phyloP scores from a whole-genome alignment of 345 rosid species.

The Jatropha curcas region DNA sequence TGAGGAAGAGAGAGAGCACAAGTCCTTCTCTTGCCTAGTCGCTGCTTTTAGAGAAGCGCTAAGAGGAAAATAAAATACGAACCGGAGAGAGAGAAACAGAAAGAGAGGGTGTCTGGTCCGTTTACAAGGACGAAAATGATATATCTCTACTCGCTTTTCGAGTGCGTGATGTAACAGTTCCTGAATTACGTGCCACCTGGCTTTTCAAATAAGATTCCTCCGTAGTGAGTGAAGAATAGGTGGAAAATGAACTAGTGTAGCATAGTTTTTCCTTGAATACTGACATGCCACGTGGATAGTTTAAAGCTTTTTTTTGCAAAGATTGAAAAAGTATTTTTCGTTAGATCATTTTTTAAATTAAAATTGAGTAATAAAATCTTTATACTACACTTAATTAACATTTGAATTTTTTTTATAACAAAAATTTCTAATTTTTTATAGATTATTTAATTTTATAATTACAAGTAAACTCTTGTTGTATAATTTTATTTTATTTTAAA shows the following conservation, averaged over 20 bases:
- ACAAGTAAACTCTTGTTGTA: too few species aligned
- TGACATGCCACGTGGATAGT: background rate
- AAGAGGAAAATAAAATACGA: background rate
- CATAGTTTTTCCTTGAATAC: background rate
- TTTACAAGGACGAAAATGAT: slow-evolving; percentile 13
- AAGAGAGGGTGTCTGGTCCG: slow-evolving; percentile 2
- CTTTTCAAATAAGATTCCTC: background rate
- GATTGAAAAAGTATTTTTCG: too few species aligned
- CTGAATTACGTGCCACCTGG: background rate
- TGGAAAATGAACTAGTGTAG: background rate
- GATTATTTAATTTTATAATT: too few species aligned
- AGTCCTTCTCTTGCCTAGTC: background rate
- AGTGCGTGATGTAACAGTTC: background rate
- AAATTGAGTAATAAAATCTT: too few species aligned
- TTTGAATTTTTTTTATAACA: too few species aligned
- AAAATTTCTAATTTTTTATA: too few species aligned
- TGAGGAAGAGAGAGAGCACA: background rate
- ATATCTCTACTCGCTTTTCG: slow-evolving; percentile 3
- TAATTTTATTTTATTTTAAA: too few species aligned
- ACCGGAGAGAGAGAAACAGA: background rate
- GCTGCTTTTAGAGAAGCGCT: slow-evolving; percentile 12
- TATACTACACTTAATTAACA: too few species aligned
- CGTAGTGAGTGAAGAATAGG: background rate
- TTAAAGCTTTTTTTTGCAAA: background rate
- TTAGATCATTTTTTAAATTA: too few species aligned